Evolutionary conservation across 1,284 basidiomycete genomes (phyloP), one percentile per base, ranked within the genome.

Genomic region (Golubevia pallescens): DNA sequence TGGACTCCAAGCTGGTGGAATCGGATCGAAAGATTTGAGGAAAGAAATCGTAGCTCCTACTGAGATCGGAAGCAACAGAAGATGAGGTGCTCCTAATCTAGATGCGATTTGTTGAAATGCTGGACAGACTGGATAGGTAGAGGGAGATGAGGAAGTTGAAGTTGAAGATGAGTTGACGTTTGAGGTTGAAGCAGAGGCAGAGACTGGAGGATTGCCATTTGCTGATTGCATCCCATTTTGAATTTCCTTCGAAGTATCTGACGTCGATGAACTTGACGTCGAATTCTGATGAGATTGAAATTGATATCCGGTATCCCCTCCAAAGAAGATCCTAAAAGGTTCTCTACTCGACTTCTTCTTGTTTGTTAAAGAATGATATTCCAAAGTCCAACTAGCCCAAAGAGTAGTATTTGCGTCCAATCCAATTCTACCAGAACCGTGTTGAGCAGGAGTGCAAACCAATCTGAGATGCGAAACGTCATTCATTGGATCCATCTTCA

Each of bases 21-120:
- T 60, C 2, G 72, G 74, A 8, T 82, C 70, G 59, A 77, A 82
- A 2, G 70, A 73, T 16, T 80, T 76, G 2, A 84, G 19, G 51
- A 78, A 84, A 0, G 74, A 75, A 60, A 80, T 71, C 23, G 81
- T 81, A 5, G 81, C 80, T 19, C 81, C 81, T 1, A 84, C 80
- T n/a, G 71, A 70, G 62, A 84, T 73, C 24, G 81, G 81, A 3
- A 84, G 72, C 63, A 84, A 69, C 24, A 81, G 68, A 5, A 69
- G 56, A 16, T 73, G 62, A 3, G 81, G 77, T 19, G 51, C 24
- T n/a, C 78, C 80, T 3, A 82, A 55, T 2, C 69, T 64, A 6
- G 56, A 19, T 5, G 69, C 59, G 42, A 82, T 74, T 52, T 82
- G 71, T 8, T 59, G 58, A 56, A 84, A 84, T 1, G 78, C 78